phyloP scores from a whole-genome alignment of 495 filamentous ascomycete genomes.

The Neurospora sp. region DNA sequence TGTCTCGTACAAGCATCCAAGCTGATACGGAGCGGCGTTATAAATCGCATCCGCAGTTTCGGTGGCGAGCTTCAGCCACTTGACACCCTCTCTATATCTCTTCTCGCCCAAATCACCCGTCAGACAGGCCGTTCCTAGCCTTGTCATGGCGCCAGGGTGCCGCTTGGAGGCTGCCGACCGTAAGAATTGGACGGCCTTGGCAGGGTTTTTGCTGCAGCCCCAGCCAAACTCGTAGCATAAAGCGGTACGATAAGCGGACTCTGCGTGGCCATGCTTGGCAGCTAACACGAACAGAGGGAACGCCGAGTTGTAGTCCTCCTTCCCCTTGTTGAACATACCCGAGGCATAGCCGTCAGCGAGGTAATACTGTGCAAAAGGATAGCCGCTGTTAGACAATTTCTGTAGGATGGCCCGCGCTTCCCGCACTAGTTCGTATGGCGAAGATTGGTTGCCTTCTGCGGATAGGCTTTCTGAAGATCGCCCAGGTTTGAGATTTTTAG shows the following conservation, averaged over 20 bases:
- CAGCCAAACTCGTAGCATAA: constrained; percentile 98
- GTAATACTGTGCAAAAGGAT: constrained; percentile 97
- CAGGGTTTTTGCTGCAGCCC: constrained; percentile 79
- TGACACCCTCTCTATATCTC: constrained; percentile 83
- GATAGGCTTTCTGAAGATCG: constrained; percentile 29
- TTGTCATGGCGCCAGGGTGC: constrained; percentile 89
- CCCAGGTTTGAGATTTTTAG: constrained; percentile 32
- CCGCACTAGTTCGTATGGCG: constrained; percentile 59
- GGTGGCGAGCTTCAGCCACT: constrained; percentile 90
- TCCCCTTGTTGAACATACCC: constrained; percentile 87
- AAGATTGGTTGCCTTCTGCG: constrained; percentile 34
- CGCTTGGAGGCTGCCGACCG: constrained; percentile 83
- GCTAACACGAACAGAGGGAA: constrained; percentile 89
- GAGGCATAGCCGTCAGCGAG: constrained; percentile 90
- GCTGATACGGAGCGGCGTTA: constrained; percentile 84
- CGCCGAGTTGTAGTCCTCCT: constrained; percentile 78
- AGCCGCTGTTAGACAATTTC: constrained; percentile 72
- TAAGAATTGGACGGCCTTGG: constrained; percentile 89
- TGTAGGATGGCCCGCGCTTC: constrained; percentile 86
- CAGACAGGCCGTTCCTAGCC: constrained; percentile 83
- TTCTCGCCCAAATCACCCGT: constrained; percentile 78
- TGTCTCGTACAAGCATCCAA: constrained; percentile 75
- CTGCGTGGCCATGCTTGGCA: constrained; percentile 93
- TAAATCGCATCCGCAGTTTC: constrained; percentile 87
- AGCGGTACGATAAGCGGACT: constrained; percentile 87